Conservation (phyloP, 1,284 basidiomycete genomes). For the Somion occarium region DNA sequence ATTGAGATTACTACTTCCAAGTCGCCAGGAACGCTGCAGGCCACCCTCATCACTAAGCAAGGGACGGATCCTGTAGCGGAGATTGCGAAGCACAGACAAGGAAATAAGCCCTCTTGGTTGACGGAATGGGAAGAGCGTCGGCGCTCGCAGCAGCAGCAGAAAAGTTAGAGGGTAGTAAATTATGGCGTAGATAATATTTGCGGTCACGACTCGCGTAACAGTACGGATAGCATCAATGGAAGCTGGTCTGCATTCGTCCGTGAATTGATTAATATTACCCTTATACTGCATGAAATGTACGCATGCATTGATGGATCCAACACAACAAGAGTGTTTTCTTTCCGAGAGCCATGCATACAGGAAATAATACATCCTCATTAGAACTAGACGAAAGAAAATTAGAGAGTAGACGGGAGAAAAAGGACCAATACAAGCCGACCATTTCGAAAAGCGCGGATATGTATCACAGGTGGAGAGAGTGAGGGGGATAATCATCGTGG, state of each 20-base stretch:
- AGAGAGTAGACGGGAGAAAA: neutral
- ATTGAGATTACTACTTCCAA: too few relatives aligned
- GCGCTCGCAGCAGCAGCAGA: neutral
- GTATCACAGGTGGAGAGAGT: neutral
- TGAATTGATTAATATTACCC: too few relatives aligned
- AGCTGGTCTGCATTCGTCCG: too few relatives aligned
- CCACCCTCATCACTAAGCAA: too few relatives aligned
- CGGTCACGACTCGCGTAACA: too few relatives aligned
- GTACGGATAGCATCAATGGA: too few relatives aligned
- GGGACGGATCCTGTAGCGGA: neutral
- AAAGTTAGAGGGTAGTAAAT: neutral
- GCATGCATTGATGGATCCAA: neutral
- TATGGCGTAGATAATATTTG: neutral
- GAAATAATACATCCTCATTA: slow-evolving; percentile 10
- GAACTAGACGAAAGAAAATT: neutral
- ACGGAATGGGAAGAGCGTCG: neutral
- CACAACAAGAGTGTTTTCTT: neutral
- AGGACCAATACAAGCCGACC: too few relatives aligned
- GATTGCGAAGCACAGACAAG: neutral
- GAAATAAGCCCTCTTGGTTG: neutral
- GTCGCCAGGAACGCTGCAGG: too few relatives aligned
- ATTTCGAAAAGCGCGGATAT: too few relatives aligned
- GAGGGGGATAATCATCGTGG: neutral
- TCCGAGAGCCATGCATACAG: slow-evolving; percentile 6
- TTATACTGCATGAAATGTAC: too few relatives aligned